These are phyloP conservation scores for Curvularia lunata DNA, from an alignment of 2,329 filamentous ascomycete species.

Conservation along the genomic window DNA sequence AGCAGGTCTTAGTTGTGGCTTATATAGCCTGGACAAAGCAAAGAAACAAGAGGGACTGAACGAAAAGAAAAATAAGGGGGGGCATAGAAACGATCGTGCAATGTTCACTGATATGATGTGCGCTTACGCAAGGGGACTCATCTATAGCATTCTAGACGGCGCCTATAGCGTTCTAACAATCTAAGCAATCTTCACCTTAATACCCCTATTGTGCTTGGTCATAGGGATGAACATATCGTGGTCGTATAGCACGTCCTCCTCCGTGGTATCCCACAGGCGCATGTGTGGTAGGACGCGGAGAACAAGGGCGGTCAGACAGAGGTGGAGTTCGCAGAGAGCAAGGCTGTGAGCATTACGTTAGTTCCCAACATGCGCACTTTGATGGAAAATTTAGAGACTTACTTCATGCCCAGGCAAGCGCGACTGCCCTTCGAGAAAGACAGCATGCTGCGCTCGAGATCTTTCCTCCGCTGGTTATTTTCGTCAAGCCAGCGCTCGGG, in stretches of 20 bases:
- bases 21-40: background rate
- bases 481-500: constrained; percentile 43
- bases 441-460: constrained; percentile 38
- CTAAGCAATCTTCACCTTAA: constrained; percentile 25
- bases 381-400: constrained; percentile 16
- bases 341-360: constrained; percentile 19
- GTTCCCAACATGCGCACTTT: background rate
- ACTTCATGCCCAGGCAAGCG: constrained; percentile 45
- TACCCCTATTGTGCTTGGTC: constrained; percentile 33
- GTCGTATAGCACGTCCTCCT: constrained; percentile 32
- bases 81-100: too few species aligned
- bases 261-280: constrained; percentile 29
- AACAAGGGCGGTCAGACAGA: constrained; percentile 29
- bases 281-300: constrained; percentile 35
- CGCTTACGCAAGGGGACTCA: background rate
- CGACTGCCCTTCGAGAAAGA: constrained; percentile 43
- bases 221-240: constrained; percentile 39
- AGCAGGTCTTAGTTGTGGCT: background rate
- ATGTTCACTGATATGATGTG: background rate
- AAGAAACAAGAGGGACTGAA: background rate
- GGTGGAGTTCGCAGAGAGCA: constrained; percentile 31
- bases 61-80: too few species aligned
- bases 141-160: background rate
- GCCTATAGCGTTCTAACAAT: too few species aligned
- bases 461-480: constrained; percentile 30